These are phyloP conservation scores for Cylindrotheca closterium DNA, from an alignment of 108 stramenopile species.

Conservation along the genomic window DNA sequence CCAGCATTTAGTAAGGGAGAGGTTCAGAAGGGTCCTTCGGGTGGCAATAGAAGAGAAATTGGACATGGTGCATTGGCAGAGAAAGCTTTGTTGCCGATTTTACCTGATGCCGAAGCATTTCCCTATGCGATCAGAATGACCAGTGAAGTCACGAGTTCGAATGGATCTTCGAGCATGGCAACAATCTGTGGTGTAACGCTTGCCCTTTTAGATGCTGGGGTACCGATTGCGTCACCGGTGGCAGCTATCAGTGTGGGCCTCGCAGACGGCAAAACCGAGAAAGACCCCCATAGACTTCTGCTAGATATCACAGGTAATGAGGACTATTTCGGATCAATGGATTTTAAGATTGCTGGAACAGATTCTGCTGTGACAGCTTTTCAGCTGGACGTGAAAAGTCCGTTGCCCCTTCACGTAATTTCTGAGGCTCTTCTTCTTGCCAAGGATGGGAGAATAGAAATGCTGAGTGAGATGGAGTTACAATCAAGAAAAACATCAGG, in stretches of 20 bases:
- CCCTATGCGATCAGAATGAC: conserved; percentile 87
- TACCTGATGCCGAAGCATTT: conserved; percentile 70
- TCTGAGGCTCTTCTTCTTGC: conserved; percentile 65
- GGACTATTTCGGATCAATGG: conserved; percentile 87
- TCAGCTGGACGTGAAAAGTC: conserved; percentile 69
- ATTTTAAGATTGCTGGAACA: conserved; percentile 94
- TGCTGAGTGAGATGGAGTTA: conserved; percentile 75
- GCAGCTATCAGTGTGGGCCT: conserved; percentile 91
- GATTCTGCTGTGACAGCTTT: conserved; percentile 76
- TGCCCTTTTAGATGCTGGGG: conserved; percentile 91
- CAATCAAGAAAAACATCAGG: conserved; percentile 21
- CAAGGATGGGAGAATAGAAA: conserved; percentile 51
- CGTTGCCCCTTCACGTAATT: conserved; percentile 48
- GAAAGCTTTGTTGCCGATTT: conserved; percentile 74
- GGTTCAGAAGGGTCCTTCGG: conserved; percentile 37
- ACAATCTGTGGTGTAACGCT: conserved; percentile 64
- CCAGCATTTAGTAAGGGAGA: conserved; percentile 74
- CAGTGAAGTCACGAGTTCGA: conserved; percentile 77
- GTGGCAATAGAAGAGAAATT: conserved; percentile 63
- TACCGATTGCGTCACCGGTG: conserved; percentile 77
- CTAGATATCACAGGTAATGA: conserved; percentile 92
- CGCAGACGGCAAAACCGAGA: conserved; percentile 5
- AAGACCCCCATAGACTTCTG: conserved; percentile 46
- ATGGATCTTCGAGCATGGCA: conserved; percentile 43
- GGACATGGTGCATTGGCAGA: conserved; percentile 88